Evolutionary conservation across 169 alveolate genomes (phyloP), one percentile per base, ranked within the genome.

Genomic region (Cryptosporidium bovis): DNA sequence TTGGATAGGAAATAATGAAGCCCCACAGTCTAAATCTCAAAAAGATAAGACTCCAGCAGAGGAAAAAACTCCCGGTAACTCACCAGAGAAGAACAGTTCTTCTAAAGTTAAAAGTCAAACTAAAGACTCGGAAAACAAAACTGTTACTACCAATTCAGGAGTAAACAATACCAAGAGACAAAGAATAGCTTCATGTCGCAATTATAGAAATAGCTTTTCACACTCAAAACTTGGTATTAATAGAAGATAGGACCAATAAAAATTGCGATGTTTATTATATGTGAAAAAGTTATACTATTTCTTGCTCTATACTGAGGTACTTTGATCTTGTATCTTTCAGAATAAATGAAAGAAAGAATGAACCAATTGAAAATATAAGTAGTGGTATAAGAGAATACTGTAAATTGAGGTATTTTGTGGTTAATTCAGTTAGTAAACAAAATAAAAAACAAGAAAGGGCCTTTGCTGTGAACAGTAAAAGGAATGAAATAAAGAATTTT

Each of bases 281-380:
- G 8, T 53, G 5, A 15, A 24, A 20, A 66, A 27, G 18, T 24
- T 18, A 34, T 46, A 40, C 51, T 48, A 0, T 48, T 6, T 55
- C 20, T 69, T 53, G 40, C 44, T 51, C 44, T 15, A 31, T 18
- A 16, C 27, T 29, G 2, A 34, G 16, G 18, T 69, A 15, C 18
- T 67, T 13, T n/a, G 15, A 53, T 77, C 29, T 36, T n/a, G 33
- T 62, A 31, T 77, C 87, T 13, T 18, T 77, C n/a, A 77, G 46
- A 77, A 60, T 44, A 56, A 77, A 60, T 15, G 87, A 60, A 20
- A 77, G 48, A 77, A 77, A 77, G 36, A 77, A 77, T 2, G 77
- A 56, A n/a, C 69, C 87, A 29, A 77, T 13, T 18, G 87, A 77
- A 44, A 62, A 77, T 44, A 77, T 48, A n/a, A 77, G 58, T n/a